These are phyloP conservation scores for Lachnellula cervina DNA, from an alignment of 2,329 filamentous ascomycete genomes.

Conservation along the genomic window DNA sequence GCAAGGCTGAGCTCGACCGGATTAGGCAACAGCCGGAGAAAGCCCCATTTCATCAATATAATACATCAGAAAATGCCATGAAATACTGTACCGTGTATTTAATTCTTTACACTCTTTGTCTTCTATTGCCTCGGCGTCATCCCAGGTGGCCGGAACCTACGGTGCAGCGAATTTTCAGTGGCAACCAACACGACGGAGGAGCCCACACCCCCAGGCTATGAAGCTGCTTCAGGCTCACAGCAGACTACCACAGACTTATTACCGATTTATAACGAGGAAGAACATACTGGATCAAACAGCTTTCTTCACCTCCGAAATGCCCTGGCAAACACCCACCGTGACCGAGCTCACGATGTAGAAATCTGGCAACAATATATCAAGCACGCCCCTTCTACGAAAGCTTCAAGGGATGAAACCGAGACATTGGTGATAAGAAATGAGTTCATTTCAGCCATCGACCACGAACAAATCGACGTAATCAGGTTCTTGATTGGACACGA, in stretches of 20 bases:
- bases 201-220: background rate
- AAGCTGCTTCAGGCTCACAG: background rate
- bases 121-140: no score
- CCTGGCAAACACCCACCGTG: background rate
- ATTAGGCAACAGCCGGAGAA: no score
- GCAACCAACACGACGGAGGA: background rate
- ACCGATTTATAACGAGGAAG: background rate
- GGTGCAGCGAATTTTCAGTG: background rate
- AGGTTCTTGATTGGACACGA: conserved; percentile 1
- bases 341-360: background rate
- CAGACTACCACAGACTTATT: background rate
- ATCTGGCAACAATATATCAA: background rate
- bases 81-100: no score
- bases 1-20: no score
- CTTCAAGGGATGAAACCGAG: background rate
- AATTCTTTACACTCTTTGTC: no score
- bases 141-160: no score
- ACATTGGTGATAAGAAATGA: background rate
- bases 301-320: background rate
- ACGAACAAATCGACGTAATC: conserved; percentile 2
- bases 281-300: background rate
- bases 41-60: no score
- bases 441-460: background rate
- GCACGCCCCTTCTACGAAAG: background rate
- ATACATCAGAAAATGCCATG: no score